Evolutionary conservation across 2,329 filamentous ascomycete species (phyloP).

Genomic region (Elsinoe ampelina): DNA sequence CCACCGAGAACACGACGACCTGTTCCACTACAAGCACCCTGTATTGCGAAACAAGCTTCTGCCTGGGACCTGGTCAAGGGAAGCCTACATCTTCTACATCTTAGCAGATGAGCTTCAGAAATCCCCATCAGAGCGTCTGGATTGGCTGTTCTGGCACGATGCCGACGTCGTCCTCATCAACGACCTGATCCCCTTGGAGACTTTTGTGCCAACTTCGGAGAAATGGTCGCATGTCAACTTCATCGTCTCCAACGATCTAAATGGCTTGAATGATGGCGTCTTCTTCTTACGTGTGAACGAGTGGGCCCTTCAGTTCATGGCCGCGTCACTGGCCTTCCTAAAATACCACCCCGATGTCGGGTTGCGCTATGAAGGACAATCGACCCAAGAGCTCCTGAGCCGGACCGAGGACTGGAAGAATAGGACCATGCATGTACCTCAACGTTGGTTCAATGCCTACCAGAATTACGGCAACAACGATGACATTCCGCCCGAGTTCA

Average conservation of each 20-base stretch:
- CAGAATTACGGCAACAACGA: slow-evolving; percentile 26
- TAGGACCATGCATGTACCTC: slow-evolving; percentile 17
- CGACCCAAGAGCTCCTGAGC: slow-evolving; percentile 15
- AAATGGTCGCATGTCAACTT: slow-evolving; percentile 21
- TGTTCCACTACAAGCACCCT: background rate
- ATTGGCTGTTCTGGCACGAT: slow-evolving; percentile 20
- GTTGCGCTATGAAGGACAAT: slow-evolving; percentile 18
- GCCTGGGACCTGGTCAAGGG: background rate
- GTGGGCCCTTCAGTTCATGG: slow-evolving; percentile 20
- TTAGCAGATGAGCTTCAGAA: slow-evolving; percentile 4
- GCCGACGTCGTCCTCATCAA: slow-evolving; percentile 25
- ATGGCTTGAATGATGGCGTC: slow-evolving; percentile 23
- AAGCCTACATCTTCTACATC: slow-evolving; percentile 3
- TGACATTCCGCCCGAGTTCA: slow-evolving; percentile 4
- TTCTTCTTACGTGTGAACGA: slow-evolving; percentile 26
- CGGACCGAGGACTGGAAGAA: slow-evolving; percentile 12
- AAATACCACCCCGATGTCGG: slow-evolving; percentile 16
- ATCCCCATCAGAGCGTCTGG: background rate
- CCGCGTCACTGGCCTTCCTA: slow-evolving; percentile 20
- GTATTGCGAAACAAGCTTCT: background rate
- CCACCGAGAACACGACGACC: background rate
- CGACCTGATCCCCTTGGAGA: slow-evolving; percentile 22
- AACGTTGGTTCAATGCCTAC: slow-evolving; percentile 22
- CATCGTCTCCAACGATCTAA: slow-evolving; percentile 22
- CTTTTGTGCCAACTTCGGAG: slow-evolving; percentile 26